Conservation (phyloP, 225 moss, liverwort and hornwort species). For the Anthoceros angustus region DNA sequence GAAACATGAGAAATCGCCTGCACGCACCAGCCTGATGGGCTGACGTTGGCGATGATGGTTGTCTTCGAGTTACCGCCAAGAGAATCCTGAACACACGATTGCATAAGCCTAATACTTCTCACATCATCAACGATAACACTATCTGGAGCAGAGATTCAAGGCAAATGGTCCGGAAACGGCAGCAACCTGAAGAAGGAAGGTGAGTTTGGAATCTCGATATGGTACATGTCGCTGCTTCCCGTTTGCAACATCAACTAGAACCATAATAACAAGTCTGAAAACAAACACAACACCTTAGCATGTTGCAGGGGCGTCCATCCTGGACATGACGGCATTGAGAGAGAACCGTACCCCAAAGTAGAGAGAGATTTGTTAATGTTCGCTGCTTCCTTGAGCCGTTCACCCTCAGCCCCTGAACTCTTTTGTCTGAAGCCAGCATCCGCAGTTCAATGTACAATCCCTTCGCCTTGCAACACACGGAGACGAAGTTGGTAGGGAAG, state of each 20-base stretch:
- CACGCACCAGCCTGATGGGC: slow-evolving; percentile 47
- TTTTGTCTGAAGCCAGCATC: slow-evolving; percentile 41
- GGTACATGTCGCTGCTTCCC: slow-evolving; percentile 93
- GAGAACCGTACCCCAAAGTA: slow-evolving; percentile 52
- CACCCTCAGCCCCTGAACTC: slow-evolving; percentile 87
- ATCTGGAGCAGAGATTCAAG: no score
- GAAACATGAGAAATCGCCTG: background rate
- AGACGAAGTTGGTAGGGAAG: background rate
- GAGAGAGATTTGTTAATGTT: slow-evolving; percentile 96
- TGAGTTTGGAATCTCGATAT: slow-evolving; percentile 88
- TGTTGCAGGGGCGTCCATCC: background rate
- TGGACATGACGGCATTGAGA: background rate
- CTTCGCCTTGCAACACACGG: no score
- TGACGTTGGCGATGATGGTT: slow-evolving; percentile 50
- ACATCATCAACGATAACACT: no score
- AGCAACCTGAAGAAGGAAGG: slow-evolving; percentile 78
- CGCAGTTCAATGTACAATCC: no score
- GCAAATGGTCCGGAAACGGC: background rate
- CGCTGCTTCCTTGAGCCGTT: slow-evolving; percentile 91
- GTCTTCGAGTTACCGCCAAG: slow-evolving; percentile 20
- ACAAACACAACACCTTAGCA: background rate
- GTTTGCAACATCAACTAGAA: slow-evolving; percentile 83
- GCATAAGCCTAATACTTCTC: background rate
- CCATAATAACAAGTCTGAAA: slow-evolving; percentile 89
- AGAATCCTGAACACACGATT: slow-evolving; percentile 49